Base-by-base conservation (phyloP, 2,329 filamentous ascomycete genomes). In the Scedosporium dehoogii region DNA sequence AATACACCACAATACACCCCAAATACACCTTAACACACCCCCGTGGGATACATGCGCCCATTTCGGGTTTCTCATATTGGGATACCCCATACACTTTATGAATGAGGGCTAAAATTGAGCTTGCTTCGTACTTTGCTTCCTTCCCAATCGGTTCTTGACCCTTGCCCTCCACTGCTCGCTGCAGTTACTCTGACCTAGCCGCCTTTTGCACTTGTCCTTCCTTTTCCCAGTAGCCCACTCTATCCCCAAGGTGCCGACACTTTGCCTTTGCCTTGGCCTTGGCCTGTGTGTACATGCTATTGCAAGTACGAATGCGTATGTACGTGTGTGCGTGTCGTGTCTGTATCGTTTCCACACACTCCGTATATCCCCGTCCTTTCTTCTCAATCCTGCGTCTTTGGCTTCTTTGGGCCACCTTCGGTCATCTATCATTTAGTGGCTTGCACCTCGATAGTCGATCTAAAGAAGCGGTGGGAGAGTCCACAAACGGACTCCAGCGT, bases 401-500 rank as follows among this genome's bases (percentile, higher is more conserved):
- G 42, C 42, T 25, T 53, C 48, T 53, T 53, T 53, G 48, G 23
- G 48, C 44, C 44, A 21, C 16, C 48, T 21, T 23, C 48, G 48
- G 48, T 27, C 48, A 27, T 25, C 48, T 53, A 53, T 27, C 48
- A 53, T 23, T 25, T 53, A 21, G 48, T 53, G 48, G 48, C 48
- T 53, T 53, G 48, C 48, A 23, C 48, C 48, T 53, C 48, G 48
- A 27, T 21, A 53, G 23, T 18, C 58, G 41, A 42, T 21, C 58
- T 48, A 23, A 33, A 60, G 46, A 58, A 41, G 58, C 41, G 41
- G 58, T 44, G 42, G 42, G 42, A 29, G 21, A 23, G 27, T 33
- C 58, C 23, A 33, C 58, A 60, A 60, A 60, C 58, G 58, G 58
- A 41, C 29, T 46, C 58, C 42, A 29, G 27, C 7, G 58, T 23